phyloP scores from a whole-genome alignment of 371 early-diverging fungal genomes.

The Phascolomyces articulosus region DNA sequence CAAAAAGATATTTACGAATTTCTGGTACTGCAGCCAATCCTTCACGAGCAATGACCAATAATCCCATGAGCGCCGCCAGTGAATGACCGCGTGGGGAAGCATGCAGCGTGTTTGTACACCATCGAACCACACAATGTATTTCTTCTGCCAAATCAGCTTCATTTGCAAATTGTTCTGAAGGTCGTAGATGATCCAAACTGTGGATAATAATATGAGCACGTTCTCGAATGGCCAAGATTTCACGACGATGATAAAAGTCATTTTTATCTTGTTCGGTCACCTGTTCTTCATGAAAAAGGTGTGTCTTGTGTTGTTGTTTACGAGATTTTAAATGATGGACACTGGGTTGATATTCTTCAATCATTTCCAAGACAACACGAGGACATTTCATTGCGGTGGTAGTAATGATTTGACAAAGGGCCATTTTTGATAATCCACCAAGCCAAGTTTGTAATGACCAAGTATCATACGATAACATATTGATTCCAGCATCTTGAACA shows the following conservation, averaged over 20 bases:
- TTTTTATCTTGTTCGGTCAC: conserved; percentile 2
- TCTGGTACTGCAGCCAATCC: conserved; percentile 26
- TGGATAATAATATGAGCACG: conserved; percentile 26
- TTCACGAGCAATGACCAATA: conserved; percentile 31
- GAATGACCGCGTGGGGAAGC: conserved; percentile 16
- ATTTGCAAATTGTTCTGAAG: conserved; percentile 37
- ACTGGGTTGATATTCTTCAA: conserved; percentile 17
- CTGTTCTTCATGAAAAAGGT: no score
- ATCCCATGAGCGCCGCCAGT: conserved; percentile 22
- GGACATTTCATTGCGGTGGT: conserved; percentile 23
- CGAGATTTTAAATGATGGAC: neutral
- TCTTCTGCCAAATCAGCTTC: conserved; percentile 26
- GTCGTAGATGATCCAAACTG: conserved; percentile 27
- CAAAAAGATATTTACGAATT: conserved; percentile 38
- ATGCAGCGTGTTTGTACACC: conserved; percentile 19
- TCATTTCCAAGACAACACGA: conserved; percentile 18
- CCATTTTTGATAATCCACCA: conserved; percentile 29
- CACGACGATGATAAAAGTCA: conserved; percentile 16
- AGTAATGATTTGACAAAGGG: conserved; percentile 34
- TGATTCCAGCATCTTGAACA: conserved; percentile 7
- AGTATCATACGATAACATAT: conserved; percentile 14
- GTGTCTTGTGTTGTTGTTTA: neutral
- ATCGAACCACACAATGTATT: conserved; percentile 24
- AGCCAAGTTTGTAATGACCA: conserved; percentile 31
- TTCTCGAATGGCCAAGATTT: conserved; percentile 17